Evolutionary conservation across 2,329 filamentous ascomycete species (phyloP).

Genomic region (Acrodontium crateriforme): DNA sequence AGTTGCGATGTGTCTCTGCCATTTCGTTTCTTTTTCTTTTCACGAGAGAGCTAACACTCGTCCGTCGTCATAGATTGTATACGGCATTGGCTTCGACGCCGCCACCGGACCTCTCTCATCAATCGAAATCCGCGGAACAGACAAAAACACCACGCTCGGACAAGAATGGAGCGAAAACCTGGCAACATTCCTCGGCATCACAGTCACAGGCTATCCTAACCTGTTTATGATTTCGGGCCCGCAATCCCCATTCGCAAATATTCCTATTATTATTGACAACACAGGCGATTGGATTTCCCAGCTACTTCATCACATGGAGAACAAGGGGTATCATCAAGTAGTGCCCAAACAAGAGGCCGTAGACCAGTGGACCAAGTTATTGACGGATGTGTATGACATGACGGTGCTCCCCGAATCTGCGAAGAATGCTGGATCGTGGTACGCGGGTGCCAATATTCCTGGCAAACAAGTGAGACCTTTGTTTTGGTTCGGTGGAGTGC

Average conservation of each 20-base stretch:
- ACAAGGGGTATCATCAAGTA: not conserved
- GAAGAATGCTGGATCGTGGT: not conserved
- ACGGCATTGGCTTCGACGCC: conserved; percentile 28
- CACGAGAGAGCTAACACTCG: too few species aligned
- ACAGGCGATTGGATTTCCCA: not conserved
- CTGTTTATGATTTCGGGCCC: conserved; percentile 18
- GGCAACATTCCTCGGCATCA: conserved; percentile 22
- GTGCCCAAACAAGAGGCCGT: conserved; percentile 1
- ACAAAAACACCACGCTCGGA: conserved; percentile 9
- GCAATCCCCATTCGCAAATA: conserved; percentile 1
- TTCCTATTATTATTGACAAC: not conserved
- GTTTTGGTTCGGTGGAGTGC: conserved; percentile 1
- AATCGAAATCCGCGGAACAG: conserved; percentile 16
- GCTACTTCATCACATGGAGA: not conserved
- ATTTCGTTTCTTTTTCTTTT: too few species aligned
- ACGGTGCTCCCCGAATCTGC: conserved; percentile 1
- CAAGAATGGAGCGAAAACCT: conserved; percentile 23
- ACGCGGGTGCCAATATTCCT: not conserved
- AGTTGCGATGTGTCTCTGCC: too few species aligned
- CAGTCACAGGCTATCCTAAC: conserved; percentile 12
- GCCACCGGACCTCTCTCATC: conserved; percentile 14
- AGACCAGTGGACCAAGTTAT: not conserved
- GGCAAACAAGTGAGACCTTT: not conserved
- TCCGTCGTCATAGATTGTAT: too few species aligned
- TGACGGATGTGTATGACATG: not conserved